Conservation (phyloP, 768 basidiomycete genomes). For the Neoboletus subvelutipes region DNA sequence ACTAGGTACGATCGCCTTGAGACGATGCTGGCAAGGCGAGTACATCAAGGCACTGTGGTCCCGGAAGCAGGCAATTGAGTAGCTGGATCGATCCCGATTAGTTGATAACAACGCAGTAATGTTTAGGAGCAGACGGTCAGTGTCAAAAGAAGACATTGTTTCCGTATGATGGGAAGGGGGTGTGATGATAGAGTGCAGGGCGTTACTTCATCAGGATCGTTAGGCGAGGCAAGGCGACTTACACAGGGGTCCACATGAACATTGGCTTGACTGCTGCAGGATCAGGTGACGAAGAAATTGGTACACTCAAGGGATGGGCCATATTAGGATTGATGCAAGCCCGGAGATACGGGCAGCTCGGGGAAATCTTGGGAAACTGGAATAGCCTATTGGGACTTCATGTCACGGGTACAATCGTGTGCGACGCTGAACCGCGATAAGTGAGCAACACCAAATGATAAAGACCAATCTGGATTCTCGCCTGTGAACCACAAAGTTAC, state of each 20-base stretch:
- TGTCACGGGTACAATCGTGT: background rate
- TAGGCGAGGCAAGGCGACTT: background rate
- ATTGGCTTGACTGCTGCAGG: background rate
- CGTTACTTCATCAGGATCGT: background rate
- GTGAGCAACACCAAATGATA: background rate
- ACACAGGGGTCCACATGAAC: conserved; percentile 1
- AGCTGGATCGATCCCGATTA: background rate
- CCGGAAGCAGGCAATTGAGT: background rate
- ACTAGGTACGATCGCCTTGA: background rate
- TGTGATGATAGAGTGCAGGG: background rate
- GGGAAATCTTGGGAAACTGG: background rate
- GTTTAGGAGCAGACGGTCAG: background rate
- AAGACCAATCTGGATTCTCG: background rate
- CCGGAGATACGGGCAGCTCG: background rate
- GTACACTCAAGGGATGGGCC: background rate
- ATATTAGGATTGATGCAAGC: background rate
- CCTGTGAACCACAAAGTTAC: background rate
- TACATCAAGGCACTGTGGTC: conserved; percentile 6
- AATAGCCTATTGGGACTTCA: background rate
- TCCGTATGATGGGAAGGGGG: conserved; percentile 4
- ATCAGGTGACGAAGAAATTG: background rate
- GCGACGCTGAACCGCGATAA: background rate
- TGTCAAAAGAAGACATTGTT: background rate
- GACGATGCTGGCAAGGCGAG: background rate
- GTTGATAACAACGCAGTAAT: background rate